phyloP scores from a whole-genome alignment of 2,329 filamentous ascomycete genomes.

The Beauveria scarabaeidicola region DNA sequence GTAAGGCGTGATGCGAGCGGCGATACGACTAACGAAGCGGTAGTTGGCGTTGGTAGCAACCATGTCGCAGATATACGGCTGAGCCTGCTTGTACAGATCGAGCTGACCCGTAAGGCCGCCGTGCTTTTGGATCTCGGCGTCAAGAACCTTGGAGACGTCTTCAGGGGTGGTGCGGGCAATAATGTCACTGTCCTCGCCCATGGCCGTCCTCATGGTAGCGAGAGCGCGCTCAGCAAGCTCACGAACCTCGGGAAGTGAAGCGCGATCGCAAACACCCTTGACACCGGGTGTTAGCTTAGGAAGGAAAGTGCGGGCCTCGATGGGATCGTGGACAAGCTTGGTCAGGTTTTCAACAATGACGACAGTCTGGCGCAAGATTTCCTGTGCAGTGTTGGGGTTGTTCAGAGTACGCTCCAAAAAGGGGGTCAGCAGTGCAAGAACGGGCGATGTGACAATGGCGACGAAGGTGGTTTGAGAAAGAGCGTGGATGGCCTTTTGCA shows the following conservation, averaged over 20 bases:
- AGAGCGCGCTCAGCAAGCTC: conserved; percentile 78
- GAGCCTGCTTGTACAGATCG: conserved; percentile 59
- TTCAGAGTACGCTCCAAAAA: conserved; percentile 91
- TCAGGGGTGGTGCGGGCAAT: conserved; percentile 60
- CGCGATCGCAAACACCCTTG: conserved; percentile 76
- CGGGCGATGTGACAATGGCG: conserved; percentile 88
- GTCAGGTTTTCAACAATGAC: conserved; percentile 97
- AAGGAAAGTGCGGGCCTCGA: conserved; percentile 90
- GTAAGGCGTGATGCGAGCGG: conserved; percentile 63
- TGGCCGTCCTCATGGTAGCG: conserved; percentile 85
- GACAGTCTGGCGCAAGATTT: conserved; percentile 89
- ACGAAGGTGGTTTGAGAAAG: conserved; percentile 98
- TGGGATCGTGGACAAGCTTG: conserved; percentile 90
- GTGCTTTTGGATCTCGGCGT: conserved; percentile 65
- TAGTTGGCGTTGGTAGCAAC: conserved; percentile 82
- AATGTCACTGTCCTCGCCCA: conserved; percentile 61
- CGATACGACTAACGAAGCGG: conserved; percentile 67
- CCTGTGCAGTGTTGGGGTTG: conserved; percentile 81
- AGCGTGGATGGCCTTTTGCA: conserved; percentile 94
- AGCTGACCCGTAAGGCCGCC: conserved; percentile 51
- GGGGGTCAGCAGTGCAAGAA: conserved; percentile 87
- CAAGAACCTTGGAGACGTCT: conserved; percentile 66
- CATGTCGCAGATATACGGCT: conserved; percentile 72
- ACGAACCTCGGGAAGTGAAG: conserved; percentile 89
- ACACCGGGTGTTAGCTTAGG: conserved; percentile 93